Evolutionary conservation across 352 stramenopile genomes (phyloP).

Genomic region (Elongisporangium undulatum): DNA sequence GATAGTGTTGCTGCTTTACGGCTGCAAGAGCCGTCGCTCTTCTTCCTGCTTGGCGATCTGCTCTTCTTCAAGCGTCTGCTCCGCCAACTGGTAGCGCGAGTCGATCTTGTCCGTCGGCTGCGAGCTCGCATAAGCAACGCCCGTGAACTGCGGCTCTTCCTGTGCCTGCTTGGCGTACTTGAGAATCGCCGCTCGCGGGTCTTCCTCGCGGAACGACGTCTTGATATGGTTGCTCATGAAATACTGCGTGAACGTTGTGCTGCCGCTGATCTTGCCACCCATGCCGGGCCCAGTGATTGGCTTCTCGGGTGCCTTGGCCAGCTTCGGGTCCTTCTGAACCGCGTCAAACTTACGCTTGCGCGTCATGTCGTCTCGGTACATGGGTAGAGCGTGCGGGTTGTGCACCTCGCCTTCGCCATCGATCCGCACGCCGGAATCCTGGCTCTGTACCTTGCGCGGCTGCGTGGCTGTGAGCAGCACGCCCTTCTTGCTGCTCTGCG

Average conservation of each 20-base stretch:
- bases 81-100: conserved; percentile 61
- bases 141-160: conserved; percentile 65
- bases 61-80: conserved; percentile 79
- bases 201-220: conserved; percentile 80
- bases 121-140: conserved; percentile 47
- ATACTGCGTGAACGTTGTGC: conserved; percentile 83
- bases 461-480: conserved; percentile 80
- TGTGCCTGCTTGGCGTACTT: conserved; percentile 81
- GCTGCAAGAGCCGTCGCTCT: conserved; percentile 58
- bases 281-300: conserved; percentile 72
- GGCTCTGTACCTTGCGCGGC: conserved; percentile 53
- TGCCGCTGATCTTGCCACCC: conserved; percentile 74
- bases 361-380: conserved; percentile 68
- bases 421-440: conserved; percentile 63
- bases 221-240: conserved; percentile 89
- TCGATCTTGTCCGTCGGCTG: conserved; percentile 61
- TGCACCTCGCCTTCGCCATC: conserved; percentile 67
- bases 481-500: conserved; percentile 64
- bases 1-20: conserved; percentile 32
- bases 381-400: conserved; percentile 74
- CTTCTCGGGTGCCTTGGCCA: conserved; percentile 70
- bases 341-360: conserved; percentile 77
- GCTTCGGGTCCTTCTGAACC: conserved; percentile 58
- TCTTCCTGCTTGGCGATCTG: conserved; percentile 75
- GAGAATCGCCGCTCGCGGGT: conserved; percentile 80